Evolutionary conservation across 2,329 filamentous ascomycete species (phyloP).

Genomic region (Xylogone sp.): DNA sequence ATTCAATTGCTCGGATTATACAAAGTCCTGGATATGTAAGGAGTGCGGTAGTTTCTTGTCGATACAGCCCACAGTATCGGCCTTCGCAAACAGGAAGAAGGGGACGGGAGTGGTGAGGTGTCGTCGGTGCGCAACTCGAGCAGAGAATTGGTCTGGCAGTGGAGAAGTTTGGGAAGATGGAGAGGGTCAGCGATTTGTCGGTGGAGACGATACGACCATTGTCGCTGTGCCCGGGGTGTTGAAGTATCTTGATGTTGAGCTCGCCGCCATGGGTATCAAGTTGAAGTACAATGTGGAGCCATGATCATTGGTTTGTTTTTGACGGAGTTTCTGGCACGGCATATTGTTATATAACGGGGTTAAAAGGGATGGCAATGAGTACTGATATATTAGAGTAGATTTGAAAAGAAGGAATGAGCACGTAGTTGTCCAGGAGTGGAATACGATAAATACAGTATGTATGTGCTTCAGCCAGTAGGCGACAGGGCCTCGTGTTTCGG

Average conservation of each 20-base stretch:
- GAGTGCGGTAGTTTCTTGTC: constrained; percentile 87
- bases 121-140: constrained; percentile 62
- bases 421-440: too few species aligned
- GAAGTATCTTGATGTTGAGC: constrained; percentile 89
- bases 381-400: too few species aligned
- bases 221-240: constrained; percentile 91
- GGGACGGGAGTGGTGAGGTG: constrained; percentile 71
- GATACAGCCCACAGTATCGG: constrained; percentile 73
- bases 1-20: constrained; percentile 95
- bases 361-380: too few species aligned
- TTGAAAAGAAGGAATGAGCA: too few species aligned
- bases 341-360: too few species aligned
- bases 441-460: too few species aligned
- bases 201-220: constrained; percentile 85
- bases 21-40: constrained; percentile 84
- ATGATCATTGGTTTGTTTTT: not conserved
- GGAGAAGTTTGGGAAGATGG: constrained; percentile 92
- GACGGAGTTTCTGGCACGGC: too few species aligned
- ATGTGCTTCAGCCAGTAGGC: too few species aligned
- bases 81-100: constrained; percentile 60
- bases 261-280: constrained; percentile 94
- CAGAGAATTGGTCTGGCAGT: constrained; percentile 40
- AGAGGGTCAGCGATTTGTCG: constrained; percentile 76
- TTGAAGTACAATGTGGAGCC: constrained; percentile 79
- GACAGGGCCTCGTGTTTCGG: too few species aligned